phyloP scores from a whole-genome alignment of 2,329 filamentous ascomycete genomes.

The Aspergillus sergii region DNA sequence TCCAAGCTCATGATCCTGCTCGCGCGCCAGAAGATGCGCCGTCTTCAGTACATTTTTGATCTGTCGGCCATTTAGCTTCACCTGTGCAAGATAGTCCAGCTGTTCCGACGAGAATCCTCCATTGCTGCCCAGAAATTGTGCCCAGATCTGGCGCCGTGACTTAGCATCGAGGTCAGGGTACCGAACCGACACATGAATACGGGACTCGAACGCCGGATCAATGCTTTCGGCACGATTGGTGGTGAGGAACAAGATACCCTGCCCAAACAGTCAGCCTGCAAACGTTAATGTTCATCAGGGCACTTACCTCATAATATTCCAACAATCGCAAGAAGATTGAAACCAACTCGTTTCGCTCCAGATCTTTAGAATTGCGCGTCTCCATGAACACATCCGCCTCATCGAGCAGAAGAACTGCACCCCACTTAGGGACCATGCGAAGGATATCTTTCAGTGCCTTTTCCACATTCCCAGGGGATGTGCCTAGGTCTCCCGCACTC shows the following conservation, averaged over 20 bases:
- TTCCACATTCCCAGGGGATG: slow-evolving; percentile 47
- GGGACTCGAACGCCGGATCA: slow-evolving; percentile 50
- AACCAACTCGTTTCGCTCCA: slow-evolving; percentile 51
- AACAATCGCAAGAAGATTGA: slow-evolving; percentile 37
- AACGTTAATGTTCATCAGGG: background rate
- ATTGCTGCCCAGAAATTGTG: slow-evolving; percentile 43
- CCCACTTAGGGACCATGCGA: slow-evolving; percentile 54
- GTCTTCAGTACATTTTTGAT: slow-evolving; percentile 52
- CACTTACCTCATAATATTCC: slow-evolving; percentile 32
- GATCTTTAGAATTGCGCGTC: slow-evolving; percentile 42
- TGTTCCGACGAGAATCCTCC: slow-evolving; percentile 22
- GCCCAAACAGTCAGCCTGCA: slow-evolving; percentile 16
- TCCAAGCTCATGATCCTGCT: slow-evolving; percentile 18
- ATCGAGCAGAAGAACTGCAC: slow-evolving; percentile 55
- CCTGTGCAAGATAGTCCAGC: slow-evolving; percentile 25
- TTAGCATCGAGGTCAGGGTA: slow-evolving; percentile 44
- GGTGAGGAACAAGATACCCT: slow-evolving; percentile 51
- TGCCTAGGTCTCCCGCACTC: slow-evolving; percentile 52
- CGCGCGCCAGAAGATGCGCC: slow-evolving; percentile 42
- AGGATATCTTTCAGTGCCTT: slow-evolving; percentile 49
- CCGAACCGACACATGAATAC: slow-evolving; percentile 43
- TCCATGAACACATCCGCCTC: slow-evolving; percentile 44
- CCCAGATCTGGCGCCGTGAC: slow-evolving; percentile 46
- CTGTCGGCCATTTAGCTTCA: slow-evolving; percentile 37
- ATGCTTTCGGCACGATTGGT: slow-evolving; percentile 49